phyloP scores from a whole-genome alignment of 441 rosid species.

The Populus hybrid region DNA sequence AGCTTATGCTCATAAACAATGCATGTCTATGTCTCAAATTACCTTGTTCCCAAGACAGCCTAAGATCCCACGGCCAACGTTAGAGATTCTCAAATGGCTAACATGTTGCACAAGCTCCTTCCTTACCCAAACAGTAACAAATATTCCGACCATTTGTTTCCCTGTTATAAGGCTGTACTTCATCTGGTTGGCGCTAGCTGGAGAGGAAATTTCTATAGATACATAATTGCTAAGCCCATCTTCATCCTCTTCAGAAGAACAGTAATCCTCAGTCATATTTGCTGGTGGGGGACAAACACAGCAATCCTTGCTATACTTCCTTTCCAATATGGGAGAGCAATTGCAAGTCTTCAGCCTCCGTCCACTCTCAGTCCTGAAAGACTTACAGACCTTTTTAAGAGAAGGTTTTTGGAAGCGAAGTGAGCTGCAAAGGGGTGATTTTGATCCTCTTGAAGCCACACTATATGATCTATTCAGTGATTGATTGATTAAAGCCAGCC shows the following conservation, averaged over 20 bases:
- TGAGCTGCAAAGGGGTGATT: slow-evolving; percentile 26
- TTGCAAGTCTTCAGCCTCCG: slow-evolving; percentile 78
- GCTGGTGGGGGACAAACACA: slow-evolving; percentile 49
- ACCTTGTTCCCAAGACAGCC: slow-evolving; percentile 95
- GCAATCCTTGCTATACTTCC: slow-evolving; percentile 32
- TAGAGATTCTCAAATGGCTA: slow-evolving; percentile 72
- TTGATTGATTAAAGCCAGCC: slow-evolving; percentile 81
- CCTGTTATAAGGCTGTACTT: slow-evolving; percentile 65
- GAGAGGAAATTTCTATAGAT: slow-evolving; percentile 26
- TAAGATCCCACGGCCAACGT: slow-evolving; percentile 83
- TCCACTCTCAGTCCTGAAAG: slow-evolving; percentile 56
- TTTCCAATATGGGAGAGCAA: slow-evolving; percentile 46
- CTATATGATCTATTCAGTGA: slow-evolving; percentile 44
- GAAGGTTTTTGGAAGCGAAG: slow-evolving; percentile 73
- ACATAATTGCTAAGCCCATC: slow-evolving; percentile 31
- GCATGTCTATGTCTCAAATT: slow-evolving; percentile 2
- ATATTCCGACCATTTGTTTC: slow-evolving; percentile 96
- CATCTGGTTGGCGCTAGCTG: slow-evolving; percentile 34
- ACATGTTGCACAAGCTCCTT: slow-evolving; percentile 73
- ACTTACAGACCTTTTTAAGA: slow-evolving; percentile 64
- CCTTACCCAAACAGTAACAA: slow-evolving; percentile 76
- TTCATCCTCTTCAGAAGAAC: slow-evolving; percentile 43
- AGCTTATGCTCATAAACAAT: background rate
- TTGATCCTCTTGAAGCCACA: slow-evolving; percentile 32
- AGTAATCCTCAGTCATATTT: slow-evolving; percentile 41